Evolutionary conservation across 257 asterid species (phyloP).

Genomic region (Plantago ovata): DNA sequence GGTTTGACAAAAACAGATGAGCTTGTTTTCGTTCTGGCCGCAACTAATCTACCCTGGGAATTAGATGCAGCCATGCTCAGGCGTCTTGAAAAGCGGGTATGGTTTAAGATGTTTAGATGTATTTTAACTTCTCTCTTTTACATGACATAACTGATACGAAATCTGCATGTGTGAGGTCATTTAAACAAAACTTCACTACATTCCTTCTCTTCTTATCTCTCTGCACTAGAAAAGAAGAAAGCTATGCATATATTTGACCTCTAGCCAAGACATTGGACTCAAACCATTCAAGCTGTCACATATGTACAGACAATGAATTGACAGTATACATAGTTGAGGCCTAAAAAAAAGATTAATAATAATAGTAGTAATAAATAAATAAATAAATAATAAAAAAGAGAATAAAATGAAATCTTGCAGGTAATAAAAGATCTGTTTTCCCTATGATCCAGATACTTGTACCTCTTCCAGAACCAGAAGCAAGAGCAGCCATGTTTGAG

Average conservation of each 20-base stretch:
- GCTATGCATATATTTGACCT: neutral
- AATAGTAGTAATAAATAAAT: too few species aligned
- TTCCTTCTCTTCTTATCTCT: neutral
- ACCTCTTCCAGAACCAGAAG: slow-evolving; percentile 95
- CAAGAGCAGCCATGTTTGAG: slow-evolving; percentile 87
- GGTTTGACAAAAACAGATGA: slow-evolving; percentile 86
- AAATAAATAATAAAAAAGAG: too few species aligned
- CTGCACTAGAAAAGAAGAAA: neutral
- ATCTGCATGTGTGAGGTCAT: neutral
- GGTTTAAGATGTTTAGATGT: slow-evolving; percentile 11
- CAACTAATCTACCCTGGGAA: slow-evolving; percentile 99
- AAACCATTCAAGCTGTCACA: neutral
- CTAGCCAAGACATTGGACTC: neutral
- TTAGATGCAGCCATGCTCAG: slow-evolving; percentile 98
- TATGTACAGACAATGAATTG: too few species aligned
- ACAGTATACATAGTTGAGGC: too few species aligned
- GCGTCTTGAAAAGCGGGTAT: slow-evolving; percentile 97
- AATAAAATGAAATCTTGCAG: too few species aligned
- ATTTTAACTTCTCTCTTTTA: neutral
- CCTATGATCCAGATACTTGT: slow-evolving; percentile 67
- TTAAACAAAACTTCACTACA: neutral
- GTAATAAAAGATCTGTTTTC: neutral
- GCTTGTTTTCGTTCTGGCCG: slow-evolving; percentile 97
- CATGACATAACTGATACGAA: neutral
- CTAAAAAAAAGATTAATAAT: too few species aligned